A percentile compares a stretch with the other conserved stretches of the same genome.
phyloP scores from a whole-genome alignment of 1,139 yeast species.

The Geotrichum europaeum region DNA sequence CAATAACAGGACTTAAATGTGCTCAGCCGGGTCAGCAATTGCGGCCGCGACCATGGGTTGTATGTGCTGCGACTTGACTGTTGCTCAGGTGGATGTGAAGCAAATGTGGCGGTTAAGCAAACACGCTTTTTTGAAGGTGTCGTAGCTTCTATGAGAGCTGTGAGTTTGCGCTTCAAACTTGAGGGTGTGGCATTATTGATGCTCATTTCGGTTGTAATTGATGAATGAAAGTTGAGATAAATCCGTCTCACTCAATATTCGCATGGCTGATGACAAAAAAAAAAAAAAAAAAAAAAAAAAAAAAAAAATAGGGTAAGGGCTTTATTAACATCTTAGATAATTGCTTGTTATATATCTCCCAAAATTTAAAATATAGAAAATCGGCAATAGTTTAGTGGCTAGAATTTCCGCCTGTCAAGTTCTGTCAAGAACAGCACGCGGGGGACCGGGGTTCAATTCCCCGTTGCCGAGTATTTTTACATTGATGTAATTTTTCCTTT shows the following conservation, averaged over 20 bases:
- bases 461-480: slow-evolving; percentile 7
- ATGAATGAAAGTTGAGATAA: no score
- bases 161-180: not conserved
- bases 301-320: no score
- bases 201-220: not conserved
- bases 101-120: not conserved
- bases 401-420: slow-evolving; percentile 14
- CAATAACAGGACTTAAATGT: not conserved
- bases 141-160: not conserved
- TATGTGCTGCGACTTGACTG: not conserved
- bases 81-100: not conserved
- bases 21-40: not conserved
- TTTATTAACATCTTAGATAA: no score
- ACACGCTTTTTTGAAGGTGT: not conserved
- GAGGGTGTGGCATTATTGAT: not conserved
- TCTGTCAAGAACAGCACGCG: slow-evolving; percentile 7
- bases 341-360: no score
- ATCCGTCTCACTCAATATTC: no score
- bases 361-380: not conserved
- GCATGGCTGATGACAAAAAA: no score
- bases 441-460: slow-evolving; percentile 15
- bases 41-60: not conserved
- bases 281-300: no score
- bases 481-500: no score
- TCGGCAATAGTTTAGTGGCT: slow-evolving; percentile 14